A percentile compares a stretch with the other conserved stretches of the same genome.
Evolutionary conservation across 2,329 filamentous ascomycete species (phyloP).

Genomic region (Mycosphaerella arachidis): DNA sequence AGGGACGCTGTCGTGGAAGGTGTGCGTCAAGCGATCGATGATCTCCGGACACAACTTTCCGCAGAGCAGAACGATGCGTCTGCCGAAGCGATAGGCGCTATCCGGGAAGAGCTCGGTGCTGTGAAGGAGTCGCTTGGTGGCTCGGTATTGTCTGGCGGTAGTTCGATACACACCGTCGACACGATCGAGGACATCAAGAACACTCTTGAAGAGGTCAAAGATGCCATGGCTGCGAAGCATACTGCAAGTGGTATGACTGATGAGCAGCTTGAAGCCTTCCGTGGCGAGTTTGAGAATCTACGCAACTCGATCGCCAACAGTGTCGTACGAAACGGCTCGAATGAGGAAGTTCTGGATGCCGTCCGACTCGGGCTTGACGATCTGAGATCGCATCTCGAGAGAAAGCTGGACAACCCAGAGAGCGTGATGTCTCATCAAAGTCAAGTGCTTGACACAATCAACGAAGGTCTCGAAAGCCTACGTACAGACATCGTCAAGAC

Average conservation of each 20-base stretch:
- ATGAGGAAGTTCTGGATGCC: slow-evolving; percentile 48
- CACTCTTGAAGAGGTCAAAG: slow-evolving; percentile 38
- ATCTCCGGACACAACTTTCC: slow-evolving; percentile 37
- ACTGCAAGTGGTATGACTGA: slow-evolving; percentile 35
- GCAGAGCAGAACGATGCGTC: slow-evolving; percentile 39
- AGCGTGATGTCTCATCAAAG: slow-evolving; percentile 48
- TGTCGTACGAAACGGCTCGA: slow-evolving; percentile 38
- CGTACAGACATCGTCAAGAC: slow-evolving; percentile 71
- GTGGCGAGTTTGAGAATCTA: slow-evolving; percentile 48
- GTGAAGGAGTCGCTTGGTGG: slow-evolving; percentile 42
- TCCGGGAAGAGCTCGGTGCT: slow-evolving; percentile 42
- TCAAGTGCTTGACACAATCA: slow-evolving; percentile 58
- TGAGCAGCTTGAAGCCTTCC: slow-evolving; percentile 51
- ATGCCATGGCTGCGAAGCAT: slow-evolving; percentile 24
- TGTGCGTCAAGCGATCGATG: slow-evolving; percentile 49
- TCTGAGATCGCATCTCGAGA: slow-evolving; percentile 46
- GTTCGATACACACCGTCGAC: slow-evolving; percentile 25
- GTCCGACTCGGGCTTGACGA: slow-evolving; percentile 49
- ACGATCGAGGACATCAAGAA: slow-evolving; percentile 25
- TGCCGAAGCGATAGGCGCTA: slow-evolving; percentile 38
- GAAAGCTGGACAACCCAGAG: slow-evolving; percentile 52
- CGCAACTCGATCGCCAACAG: slow-evolving; percentile 40
- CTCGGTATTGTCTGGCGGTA: slow-evolving; percentile 37
- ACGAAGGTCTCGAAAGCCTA: slow-evolving; percentile 69
- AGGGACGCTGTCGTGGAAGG: slow-evolving; percentile 62